Conservation (phyloP, 805 yeast genomes). For the Myxozyma kluyveri region DNA sequence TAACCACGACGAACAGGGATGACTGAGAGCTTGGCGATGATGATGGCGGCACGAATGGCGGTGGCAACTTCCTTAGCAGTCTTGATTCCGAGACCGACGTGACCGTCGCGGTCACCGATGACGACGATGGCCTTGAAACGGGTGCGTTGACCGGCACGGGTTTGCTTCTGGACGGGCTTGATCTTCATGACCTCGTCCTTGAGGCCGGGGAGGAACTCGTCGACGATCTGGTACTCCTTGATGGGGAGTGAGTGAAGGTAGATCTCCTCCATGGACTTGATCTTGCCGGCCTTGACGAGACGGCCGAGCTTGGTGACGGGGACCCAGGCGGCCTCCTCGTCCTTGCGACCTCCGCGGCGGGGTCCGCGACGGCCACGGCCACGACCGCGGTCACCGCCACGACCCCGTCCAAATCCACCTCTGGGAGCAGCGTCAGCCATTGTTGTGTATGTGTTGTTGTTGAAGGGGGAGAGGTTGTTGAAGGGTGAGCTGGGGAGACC, state of each 20-base stretch:
- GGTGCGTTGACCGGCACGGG: conserved; percentile 99
- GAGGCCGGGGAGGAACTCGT: conserved; percentile 90
- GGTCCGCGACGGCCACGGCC: conserved; percentile 59
- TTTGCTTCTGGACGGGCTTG: conserved; percentile 99
- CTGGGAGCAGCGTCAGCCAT: conserved; percentile 39
- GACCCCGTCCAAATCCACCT: conserved; percentile 45
- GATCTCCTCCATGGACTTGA: conserved; percentile 94
- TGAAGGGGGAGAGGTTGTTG: conserved; percentile 4
- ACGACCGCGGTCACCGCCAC: conserved; percentile 51
- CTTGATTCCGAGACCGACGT: conserved; percentile 99
- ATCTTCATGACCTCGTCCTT: conserved; percentile 99
- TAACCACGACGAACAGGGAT: conserved; percentile 99
- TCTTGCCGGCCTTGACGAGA: conserved; percentile 98
- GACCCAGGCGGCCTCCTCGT: conserved; percentile 98
- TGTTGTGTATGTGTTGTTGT: conserved; percentile 12
- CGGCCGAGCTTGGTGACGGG: conserved; percentile 99
- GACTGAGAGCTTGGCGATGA: conserved; percentile 97
- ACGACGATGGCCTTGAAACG: conserved; percentile 99
- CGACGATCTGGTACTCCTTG: conserved; percentile 99
- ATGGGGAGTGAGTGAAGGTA: conserved; percentile 99
- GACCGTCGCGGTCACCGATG: conserved; percentile 99
- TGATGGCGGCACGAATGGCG: conserved; percentile 99
- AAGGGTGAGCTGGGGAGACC: background rate
- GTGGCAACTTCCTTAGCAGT: conserved; percentile 99
- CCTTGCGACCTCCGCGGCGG: conserved; percentile 72